Evolutionary conservation across 257 asterid species (phyloP).

Genomic region (Gentiana macrophylla): DNA sequence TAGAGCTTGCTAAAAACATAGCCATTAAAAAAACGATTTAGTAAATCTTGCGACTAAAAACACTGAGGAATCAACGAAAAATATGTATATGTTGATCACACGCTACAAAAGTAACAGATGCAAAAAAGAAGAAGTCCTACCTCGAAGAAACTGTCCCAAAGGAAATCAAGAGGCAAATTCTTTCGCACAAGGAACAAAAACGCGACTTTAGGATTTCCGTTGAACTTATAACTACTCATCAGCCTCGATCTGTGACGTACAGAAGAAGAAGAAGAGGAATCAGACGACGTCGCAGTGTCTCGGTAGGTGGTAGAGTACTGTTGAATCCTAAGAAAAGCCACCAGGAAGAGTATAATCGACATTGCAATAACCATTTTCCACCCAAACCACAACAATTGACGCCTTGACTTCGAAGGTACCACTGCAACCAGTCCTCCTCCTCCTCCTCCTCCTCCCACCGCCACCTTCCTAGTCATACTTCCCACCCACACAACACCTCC

Average conservation of each 20-base stretch:
- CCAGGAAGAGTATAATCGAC: conserved; percentile 40
- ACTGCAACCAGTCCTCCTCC: conserved; percentile 14
- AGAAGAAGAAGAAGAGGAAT: conserved; percentile 15
- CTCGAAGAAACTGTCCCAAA: conserved; percentile 89
- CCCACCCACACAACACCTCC: conserved; percentile 17
- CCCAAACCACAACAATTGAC: conserved; percentile 43
- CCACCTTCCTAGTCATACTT: conserved; percentile 22
- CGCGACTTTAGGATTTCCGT: conserved; percentile 71
- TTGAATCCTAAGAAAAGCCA: conserved; percentile 60
- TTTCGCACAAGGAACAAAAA: conserved; percentile 64
- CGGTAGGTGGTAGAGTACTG: conserved; percentile 25
- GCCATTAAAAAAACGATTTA: too few relatives aligned
- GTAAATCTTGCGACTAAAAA: too few relatives aligned
- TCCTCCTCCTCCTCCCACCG: conserved; percentile 30
- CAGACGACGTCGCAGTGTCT: neutral
- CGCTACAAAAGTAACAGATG: neutral
- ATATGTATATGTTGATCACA: too few relatives aligned
- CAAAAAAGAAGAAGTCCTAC: conserved; percentile 17
- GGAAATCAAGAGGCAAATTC: conserved; percentile 82
- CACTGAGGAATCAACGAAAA: neutral
- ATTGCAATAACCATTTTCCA: conserved; percentile 57
- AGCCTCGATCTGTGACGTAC: conserved; percentile 31
- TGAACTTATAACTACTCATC: conserved; percentile 19
- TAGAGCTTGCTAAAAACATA: too few relatives aligned
- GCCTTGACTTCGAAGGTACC: conserved; percentile 38